Evolutionary conservation across 2,329 filamentous ascomycete genomes (phyloP).

Genomic region (Trichoderma polysporum): DNA sequence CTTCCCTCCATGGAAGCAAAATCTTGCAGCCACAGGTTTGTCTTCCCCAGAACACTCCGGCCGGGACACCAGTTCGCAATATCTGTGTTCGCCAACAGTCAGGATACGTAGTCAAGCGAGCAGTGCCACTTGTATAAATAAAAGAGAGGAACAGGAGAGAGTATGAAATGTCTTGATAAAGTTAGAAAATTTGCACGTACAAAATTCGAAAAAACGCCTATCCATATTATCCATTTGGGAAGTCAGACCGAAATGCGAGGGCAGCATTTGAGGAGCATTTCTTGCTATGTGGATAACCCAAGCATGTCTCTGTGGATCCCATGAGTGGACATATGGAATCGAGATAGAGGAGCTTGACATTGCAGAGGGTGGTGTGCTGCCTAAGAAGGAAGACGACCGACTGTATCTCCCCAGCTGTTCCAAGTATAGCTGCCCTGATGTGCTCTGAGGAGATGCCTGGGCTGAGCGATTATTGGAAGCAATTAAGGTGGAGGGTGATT

Average conservation of each 20-base stretch:
- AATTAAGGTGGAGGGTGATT: not conserved
- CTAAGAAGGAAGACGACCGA: not conserved
- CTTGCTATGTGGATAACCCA: not conserved
- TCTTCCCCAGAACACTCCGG: constrained; percentile 38
- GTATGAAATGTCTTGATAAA: not conserved
- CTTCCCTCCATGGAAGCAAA: constrained; percentile 41
- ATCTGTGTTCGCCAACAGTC: constrained; percentile 30
- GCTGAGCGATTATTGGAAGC: not conserved
- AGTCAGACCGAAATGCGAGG: constrained; percentile 34
- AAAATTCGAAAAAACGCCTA: constrained; percentile 37
- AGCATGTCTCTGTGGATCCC: not conserved
- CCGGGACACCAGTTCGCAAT: constrained; percentile 43
- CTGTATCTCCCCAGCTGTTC: not conserved
- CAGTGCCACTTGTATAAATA: not conserved
- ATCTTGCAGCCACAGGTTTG: constrained; percentile 43
- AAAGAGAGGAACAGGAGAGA: not conserved
- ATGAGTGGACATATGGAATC: not conserved
- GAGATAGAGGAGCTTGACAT: not conserved
- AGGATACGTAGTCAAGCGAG: not conserved
- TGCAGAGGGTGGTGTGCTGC: not conserved
- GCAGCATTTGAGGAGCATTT: constrained; percentile 22
- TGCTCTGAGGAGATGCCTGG: not conserved
- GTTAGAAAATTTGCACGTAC: constrained; percentile 29
- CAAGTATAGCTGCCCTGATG: not conserved
- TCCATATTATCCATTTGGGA: constrained; percentile 38